These are phyloP conservation scores for Magnaporthiopsis rhizophila DNA, from an alignment of 2,329 filamentous ascomycete genomes.

Conservation along the genomic window DNA sequence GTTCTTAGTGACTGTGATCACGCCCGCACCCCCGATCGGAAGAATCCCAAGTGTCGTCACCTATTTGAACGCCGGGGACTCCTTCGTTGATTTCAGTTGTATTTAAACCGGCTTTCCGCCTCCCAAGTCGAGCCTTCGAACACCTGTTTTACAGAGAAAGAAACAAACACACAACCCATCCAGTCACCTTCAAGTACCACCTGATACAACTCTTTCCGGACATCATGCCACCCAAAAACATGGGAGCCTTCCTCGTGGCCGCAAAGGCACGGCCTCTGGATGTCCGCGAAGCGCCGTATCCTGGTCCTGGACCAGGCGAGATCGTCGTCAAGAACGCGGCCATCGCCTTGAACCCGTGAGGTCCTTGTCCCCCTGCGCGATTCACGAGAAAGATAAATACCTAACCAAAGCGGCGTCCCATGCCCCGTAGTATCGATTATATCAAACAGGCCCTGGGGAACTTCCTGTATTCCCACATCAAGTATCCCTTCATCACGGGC, in stretches of 20 bases:
- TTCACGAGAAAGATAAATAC: background rate
- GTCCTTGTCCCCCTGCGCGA: background rate
- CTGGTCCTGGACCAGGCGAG: slow-evolving; percentile 10
- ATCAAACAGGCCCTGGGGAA: slow-evolving; percentile 21
- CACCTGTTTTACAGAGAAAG: background rate
- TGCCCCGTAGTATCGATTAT: slow-evolving; percentile 16
- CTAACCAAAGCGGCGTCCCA: background rate
- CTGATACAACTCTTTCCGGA: background rate
- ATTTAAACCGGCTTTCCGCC: background rate
- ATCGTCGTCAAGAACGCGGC: slow-evolving; percentile 22
- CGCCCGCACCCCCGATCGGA: background rate
- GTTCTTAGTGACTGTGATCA: background rate
- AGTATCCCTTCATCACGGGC: slow-evolving; percentile 26
- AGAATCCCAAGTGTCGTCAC: background rate
- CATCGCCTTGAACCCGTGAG: slow-evolving; percentile 24
- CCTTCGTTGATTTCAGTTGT: background rate
- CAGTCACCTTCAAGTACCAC: background rate
- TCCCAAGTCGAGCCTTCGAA: too few relatives aligned
- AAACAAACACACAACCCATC: background rate
- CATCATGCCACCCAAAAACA: background rate
- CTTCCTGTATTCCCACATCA: slow-evolving; percentile 19
- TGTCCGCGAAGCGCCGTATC: slow-evolving; percentile 1
- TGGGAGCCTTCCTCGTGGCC: background rate
- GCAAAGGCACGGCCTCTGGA: background rate
- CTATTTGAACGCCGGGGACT: too few relatives aligned